A percentile compares a stretch with the other conserved stretches of the same genome.
phyloP scores from a whole-genome alignment of 768 basidiomycete genomes.

The Serpula lacrymans region DNA sequence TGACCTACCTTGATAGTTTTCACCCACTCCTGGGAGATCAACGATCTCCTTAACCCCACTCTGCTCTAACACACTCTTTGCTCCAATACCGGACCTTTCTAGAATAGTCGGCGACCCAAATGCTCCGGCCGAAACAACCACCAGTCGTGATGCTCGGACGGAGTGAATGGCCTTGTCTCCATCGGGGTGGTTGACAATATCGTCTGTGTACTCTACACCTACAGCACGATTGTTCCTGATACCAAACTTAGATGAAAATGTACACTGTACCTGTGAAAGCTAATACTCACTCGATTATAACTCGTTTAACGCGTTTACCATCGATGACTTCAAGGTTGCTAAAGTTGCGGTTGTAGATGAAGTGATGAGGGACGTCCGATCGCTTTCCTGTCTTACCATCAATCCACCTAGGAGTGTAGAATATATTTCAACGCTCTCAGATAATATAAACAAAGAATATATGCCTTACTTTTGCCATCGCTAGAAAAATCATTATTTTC shows the following conservation, averaged over 20 bases:
- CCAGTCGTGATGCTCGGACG: conserved; percentile 36
- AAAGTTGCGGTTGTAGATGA: conserved; percentile 43
- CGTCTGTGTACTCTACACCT: conserved; percentile 47
- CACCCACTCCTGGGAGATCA: conserved; percentile 76
- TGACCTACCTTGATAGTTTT: conserved; percentile 53
- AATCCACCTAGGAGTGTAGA: conserved; percentile 41
- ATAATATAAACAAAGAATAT: background rate
- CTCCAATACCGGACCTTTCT: conserved; percentile 70
- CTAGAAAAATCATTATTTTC: conserved; percentile 22
- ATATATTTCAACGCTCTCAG: no score
- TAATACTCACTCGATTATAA: conserved; percentile 43
- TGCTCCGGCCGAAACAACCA: conserved; percentile 50
- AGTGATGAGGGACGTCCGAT: conserved; percentile 45
- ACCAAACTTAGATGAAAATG: no score
- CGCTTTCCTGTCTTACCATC: conserved; percentile 42
- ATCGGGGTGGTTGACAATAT: conserved; percentile 11
- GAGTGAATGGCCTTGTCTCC: conserved; percentile 16
- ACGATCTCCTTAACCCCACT: conserved; percentile 46
- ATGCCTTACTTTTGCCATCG: conserved; percentile 48
- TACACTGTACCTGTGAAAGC: no score
- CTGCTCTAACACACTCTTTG: conserved; percentile 40
- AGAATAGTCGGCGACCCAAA: conserved; percentile 57
- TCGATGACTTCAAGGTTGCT: conserved; percentile 36
- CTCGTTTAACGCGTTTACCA: conserved; percentile 39
- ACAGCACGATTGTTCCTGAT: conserved; percentile 15